Percentiles rank a stretch among this genome's conserved stretches.
Evolutionary conservation across 2,329 filamentous ascomycete genomes (phyloP).

Genomic region (Penicillium olsonii): DNA sequence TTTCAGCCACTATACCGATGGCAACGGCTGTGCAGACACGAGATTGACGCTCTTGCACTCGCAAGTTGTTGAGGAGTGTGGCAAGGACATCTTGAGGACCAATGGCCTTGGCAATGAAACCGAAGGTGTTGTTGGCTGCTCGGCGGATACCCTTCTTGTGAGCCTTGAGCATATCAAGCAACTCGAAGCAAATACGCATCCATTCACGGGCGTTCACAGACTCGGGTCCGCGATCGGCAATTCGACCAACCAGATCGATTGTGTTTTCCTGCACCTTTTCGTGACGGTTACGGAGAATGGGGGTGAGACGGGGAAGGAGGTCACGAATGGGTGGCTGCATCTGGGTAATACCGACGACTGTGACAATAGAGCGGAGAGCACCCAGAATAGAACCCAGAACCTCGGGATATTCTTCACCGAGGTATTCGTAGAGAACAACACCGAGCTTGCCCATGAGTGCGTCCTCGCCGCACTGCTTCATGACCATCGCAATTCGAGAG

Average conservation of each 20-base stretch:
- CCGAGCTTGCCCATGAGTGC: slow-evolving; percentile 93
- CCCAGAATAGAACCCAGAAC: slow-evolving; percentile 95
- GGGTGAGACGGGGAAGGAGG: slow-evolving; percentile 87
- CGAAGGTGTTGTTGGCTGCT: slow-evolving; percentile 98
- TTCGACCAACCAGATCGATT: slow-evolving; percentile 95
- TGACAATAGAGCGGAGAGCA: slow-evolving; percentile 92
- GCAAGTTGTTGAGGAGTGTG: slow-evolving; percentile 91
- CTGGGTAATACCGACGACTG: slow-evolving; percentile 93
- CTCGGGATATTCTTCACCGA: slow-evolving; percentile 97
- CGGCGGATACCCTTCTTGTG: slow-evolving; percentile 99
- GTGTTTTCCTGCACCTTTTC: slow-evolving; percentile 99
- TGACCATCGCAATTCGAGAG: slow-evolving; percentile 95
- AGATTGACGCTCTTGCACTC: slow-evolving; percentile 96
- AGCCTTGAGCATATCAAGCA: slow-evolving; percentile 98
- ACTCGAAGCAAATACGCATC: slow-evolving; percentile 99
- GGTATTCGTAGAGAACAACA: slow-evolving; percentile 93
- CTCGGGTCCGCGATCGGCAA: slow-evolving; percentile 94
- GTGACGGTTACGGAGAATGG: slow-evolving; percentile 97
- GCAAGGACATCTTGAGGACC: slow-evolving; percentile 96
- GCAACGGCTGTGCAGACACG: slow-evolving; percentile 98
- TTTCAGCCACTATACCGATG: slow-evolving; percentile 97
- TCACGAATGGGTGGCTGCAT: slow-evolving; percentile 99
- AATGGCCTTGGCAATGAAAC: slow-evolving; percentile 99
- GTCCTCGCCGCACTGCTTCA: slow-evolving; percentile 98
- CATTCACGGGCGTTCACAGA: slow-evolving; percentile 96